Conservation (phyloP, 1,284 basidiomycete species). For the Apiotrichum brassicae region DNA sequence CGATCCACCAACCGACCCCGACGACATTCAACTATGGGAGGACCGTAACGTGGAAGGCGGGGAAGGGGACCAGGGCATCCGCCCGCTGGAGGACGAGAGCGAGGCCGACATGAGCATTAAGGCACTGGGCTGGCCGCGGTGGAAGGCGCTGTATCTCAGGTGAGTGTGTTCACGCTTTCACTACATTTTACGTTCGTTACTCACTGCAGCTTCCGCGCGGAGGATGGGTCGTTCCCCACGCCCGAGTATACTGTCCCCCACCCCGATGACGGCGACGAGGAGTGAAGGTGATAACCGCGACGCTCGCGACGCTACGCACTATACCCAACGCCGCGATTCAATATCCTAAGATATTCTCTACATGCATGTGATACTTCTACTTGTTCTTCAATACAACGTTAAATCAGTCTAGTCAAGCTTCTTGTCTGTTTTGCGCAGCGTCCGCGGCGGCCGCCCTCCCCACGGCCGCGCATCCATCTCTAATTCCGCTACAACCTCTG, state of each 20-base stretch:
- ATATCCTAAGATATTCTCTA: background rate
- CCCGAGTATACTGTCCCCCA: slow-evolving; percentile 25
- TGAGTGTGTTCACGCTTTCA: slow-evolving; percentile 20
- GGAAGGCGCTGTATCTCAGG: slow-evolving; percentile 39
- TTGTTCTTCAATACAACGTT: background rate
- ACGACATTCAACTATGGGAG: slow-evolving; percentile 35
- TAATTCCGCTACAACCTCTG: background rate
- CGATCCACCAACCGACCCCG: slow-evolving; percentile 12
- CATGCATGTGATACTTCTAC: background rate
- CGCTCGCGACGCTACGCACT: no score
- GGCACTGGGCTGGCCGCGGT: slow-evolving; percentile 30
- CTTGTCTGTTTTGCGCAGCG: slow-evolving; percentile 5
- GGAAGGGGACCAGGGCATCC: slow-evolving; percentile 8
- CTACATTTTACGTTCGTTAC: no score
- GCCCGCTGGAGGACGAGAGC: slow-evolving; percentile 6
- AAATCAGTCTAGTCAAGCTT: slow-evolving; percentile 11
- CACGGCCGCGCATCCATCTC: slow-evolving; percentile 11
- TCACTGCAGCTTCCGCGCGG: slow-evolving; percentile 24
- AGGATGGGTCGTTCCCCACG: slow-evolving; percentile 26
- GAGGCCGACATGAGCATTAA: slow-evolving; percentile 10
- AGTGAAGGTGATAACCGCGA: no score
- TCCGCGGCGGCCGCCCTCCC: background rate
- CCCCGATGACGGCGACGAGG: slow-evolving; percentile 17
- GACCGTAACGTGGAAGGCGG: slow-evolving; percentile 25
- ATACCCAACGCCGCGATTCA: no score